phyloP scores from a whole-genome alignment of 2,329 filamentous ascomycete genomes.

The Ophiostoma triangulosporum region DNA sequence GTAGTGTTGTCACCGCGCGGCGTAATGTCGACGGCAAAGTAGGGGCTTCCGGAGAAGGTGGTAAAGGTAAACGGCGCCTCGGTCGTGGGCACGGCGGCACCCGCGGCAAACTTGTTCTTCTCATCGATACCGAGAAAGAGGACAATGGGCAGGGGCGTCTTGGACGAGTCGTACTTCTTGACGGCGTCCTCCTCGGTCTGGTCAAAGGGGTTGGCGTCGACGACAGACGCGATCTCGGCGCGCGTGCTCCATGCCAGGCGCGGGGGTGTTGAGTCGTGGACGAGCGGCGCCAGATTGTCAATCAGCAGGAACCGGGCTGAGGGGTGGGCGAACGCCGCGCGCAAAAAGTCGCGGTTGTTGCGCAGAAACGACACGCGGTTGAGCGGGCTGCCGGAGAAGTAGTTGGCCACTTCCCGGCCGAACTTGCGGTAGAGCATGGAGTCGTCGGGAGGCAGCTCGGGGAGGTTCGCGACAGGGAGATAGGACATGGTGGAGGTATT shows the following conservation, averaged over 20 bases:
- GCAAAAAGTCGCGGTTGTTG: slow-evolving; percentile 55
- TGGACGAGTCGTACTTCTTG: slow-evolving; percentile 56
- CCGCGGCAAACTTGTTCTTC: slow-evolving; percentile 18
- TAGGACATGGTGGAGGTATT: slow-evolving; percentile 4
- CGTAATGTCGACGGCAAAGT: slow-evolving; percentile 83
- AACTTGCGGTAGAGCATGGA: slow-evolving; percentile 65
- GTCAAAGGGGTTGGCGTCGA: slow-evolving; percentile 58
- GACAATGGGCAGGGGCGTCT: slow-evolving; percentile 50
- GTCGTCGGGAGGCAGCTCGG: slow-evolving; percentile 35
- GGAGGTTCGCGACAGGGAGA: slow-evolving; percentile 18
- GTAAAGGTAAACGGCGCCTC: slow-evolving; percentile 41
- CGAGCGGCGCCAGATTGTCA: slow-evolving; percentile 63
- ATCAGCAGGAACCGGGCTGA: slow-evolving; percentile 63
- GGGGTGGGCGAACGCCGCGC: slow-evolving; percentile 50
- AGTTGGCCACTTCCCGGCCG: slow-evolving; percentile 68
- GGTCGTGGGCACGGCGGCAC: slow-evolving; percentile 19
- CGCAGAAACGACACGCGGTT: slow-evolving; percentile 73
- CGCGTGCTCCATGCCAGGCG: slow-evolving; percentile 55
- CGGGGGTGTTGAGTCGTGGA: slow-evolving; percentile 26
- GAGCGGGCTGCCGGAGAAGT: slow-evolving; percentile 66
- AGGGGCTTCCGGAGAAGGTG: slow-evolving; percentile 66
- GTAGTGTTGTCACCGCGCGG: slow-evolving; percentile 50
- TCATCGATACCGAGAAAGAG: slow-evolving; percentile 82
- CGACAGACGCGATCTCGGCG: slow-evolving; percentile 54
- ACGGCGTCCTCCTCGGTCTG: slow-evolving; percentile 60